A percentile compares a stretch with the other conserved stretches of the same genome.
These are phyloP conservation scores for Colletotrichum destructivum DNA, from an alignment of 2,329 filamentous ascomycete species.

Conservation along the genomic window DNA sequence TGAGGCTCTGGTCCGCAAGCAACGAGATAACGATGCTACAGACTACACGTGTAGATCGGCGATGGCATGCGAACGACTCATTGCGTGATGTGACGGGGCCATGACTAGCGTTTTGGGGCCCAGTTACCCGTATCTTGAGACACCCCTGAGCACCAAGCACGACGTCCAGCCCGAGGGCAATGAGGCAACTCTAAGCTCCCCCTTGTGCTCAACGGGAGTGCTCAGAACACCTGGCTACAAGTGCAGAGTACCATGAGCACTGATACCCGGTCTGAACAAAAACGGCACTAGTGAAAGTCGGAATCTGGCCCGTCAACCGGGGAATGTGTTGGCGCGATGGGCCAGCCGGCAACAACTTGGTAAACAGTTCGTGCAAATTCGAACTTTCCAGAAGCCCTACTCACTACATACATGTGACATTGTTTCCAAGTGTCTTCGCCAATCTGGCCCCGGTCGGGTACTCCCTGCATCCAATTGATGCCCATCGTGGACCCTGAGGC, in stretches of 20 bases:
- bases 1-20: not conserved
- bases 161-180: slow-evolving; percentile 11
- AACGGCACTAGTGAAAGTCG: not conserved
- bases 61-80: slow-evolving; percentile 27
- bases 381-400: slow-evolving; percentile 26
- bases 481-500: slow-evolving; percentile 32
- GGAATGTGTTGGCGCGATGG: not conserved
- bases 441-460: slow-evolving; percentile 3
- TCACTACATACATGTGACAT: no score
- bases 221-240: not conserved
- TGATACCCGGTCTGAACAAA: not conserved
- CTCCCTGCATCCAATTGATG: slow-evolving; percentile 19
- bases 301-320: not conserved
- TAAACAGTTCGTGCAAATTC: slow-evolving; percentile 6
- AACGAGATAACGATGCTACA: slow-evolving; percentile 2
- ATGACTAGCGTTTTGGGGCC: slow-evolving; percentile 7
- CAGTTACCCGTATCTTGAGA: slow-evolving; percentile 3
- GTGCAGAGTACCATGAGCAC: no score
- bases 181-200: slow-evolving; percentile 18
- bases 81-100: slow-evolving; percentile 9
- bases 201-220: not conserved
- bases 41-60: slow-evolving; percentile 12
- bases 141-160: not conserved
- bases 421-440: slow-evolving; percentile 12
- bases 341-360: not conserved